Conservation (phyloP, 768 basidiomycete genomes). For the Podaxis sp. region DNA sequence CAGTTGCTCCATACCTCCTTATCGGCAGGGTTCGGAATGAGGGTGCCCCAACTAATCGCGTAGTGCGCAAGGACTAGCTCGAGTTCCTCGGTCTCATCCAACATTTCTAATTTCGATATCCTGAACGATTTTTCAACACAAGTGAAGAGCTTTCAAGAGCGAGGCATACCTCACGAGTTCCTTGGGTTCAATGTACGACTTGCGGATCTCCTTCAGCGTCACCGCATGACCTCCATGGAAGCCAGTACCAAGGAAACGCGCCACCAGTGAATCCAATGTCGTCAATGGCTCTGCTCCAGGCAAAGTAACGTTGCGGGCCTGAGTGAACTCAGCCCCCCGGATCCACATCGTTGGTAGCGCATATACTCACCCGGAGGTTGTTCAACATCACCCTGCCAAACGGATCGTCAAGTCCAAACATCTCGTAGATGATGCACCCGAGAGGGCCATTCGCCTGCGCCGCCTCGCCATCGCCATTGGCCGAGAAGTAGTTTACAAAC, state of each 20-base stretch:
- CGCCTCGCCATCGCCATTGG: conserved; percentile 12
- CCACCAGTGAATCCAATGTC: conserved; percentile 52
- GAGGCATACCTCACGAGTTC: conserved; percentile 61
- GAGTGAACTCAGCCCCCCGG: not conserved
- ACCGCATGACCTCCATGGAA: conserved; percentile 57
- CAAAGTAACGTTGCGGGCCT: conserved; percentile 73
- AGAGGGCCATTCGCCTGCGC: conserved; percentile 28
- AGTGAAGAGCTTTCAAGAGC: not conserved
- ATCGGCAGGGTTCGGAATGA: conserved; percentile 19
- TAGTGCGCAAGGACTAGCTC: conserved; percentile 90
- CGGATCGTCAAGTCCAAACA: conserved; percentile 83
- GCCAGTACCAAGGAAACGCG: conserved; percentile 57
- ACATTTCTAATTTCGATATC: conserved; percentile 76
- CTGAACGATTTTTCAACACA: conserved; percentile 34
- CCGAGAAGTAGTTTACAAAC: conserved; percentile 62
- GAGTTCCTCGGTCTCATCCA: conserved; percentile 95
- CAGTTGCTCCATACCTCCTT: conserved; percentile 33
- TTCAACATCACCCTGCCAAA: conserved; percentile 94
- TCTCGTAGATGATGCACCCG: conserved; percentile 82
- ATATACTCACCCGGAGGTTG: conserved; percentile 68
- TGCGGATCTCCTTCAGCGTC: conserved; percentile 70
- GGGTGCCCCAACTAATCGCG: conserved; percentile 75
- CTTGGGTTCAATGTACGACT: conserved; percentile 39
- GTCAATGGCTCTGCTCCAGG: conserved; percentile 71
- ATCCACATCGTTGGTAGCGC: conserved; percentile 4